These are phyloP conservation scores for Spathaspora sp. DNA, from an alignment of 805 yeast species.

Conservation along the genomic window DNA sequence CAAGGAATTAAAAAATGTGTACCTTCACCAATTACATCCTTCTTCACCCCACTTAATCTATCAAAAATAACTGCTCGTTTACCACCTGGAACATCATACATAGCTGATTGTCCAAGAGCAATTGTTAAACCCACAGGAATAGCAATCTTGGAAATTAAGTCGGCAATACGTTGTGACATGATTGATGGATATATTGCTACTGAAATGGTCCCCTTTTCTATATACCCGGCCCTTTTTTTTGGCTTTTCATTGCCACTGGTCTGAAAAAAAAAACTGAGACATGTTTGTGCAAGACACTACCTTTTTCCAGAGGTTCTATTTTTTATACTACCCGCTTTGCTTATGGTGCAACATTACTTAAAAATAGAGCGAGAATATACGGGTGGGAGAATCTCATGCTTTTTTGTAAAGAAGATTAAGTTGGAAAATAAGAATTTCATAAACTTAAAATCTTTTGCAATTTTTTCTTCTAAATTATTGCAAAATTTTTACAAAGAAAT, in stretches of 20 bases:
- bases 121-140: constrained; percentile 68
- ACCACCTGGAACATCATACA: constrained; percentile 96
- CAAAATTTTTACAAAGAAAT: too few relatives aligned
- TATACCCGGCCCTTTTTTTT: neutral
- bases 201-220: too few relatives aligned
- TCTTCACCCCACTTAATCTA: constrained; percentile 83
- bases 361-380: too few relatives aligned
- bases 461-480: too few relatives aligned
- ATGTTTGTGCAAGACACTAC: neutral
- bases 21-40: constrained; percentile 91
- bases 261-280: neutral
- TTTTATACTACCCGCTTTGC: too few relatives aligned
- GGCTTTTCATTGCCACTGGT: neutral
- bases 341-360: too few relatives aligned
- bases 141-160: constrained; percentile 47
- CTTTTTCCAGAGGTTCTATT: too few relatives aligned
- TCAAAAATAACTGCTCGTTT: constrained; percentile 94
- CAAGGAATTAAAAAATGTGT: constrained; percentile 94
- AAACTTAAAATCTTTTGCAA: too few relatives aligned
- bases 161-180: constrained; percentile 33
- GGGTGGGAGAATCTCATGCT: too few relatives aligned
- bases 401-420: too few relatives aligned
- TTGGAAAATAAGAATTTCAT: too few relatives aligned
- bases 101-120: constrained; percentile 72
- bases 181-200: too few relatives aligned